These are phyloP conservation scores for Fusarium longipes DNA, from an alignment of 2,329 filamentous ascomycete species.

Conservation along the genomic window DNA sequence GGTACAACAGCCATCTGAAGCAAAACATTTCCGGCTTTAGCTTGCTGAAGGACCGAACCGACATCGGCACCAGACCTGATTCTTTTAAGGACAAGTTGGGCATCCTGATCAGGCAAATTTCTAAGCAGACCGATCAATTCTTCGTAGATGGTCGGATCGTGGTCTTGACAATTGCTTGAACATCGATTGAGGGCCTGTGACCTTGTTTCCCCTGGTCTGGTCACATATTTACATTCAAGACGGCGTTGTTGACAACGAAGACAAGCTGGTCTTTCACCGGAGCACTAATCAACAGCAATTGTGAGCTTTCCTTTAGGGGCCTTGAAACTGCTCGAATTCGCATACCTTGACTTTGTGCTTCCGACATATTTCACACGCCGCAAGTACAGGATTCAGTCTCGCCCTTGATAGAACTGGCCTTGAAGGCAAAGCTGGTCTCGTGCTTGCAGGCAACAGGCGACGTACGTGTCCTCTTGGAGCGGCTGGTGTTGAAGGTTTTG, in stretches of 20 bases:
- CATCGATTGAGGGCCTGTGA: constrained; percentile 24
- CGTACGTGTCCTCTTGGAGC: not conserved
- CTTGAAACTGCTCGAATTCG: not conserved
- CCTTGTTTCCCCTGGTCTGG: constrained; percentile 36
- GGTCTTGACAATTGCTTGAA: not conserved
- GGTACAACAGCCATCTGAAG: constrained; percentile 53
- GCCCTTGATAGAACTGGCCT: not conserved
- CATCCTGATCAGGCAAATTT: constrained; percentile 46
- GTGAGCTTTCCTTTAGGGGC: not conserved
- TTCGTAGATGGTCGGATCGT: constrained; percentile 2
- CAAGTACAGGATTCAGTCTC: constrained; percentile 17
- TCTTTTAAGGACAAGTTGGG: constrained; percentile 49
- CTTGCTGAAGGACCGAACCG: constrained; percentile 49
- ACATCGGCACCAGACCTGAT: constrained; percentile 52
- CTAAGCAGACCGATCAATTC: constrained; percentile 37
- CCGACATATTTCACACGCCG: constrained; percentile 38
- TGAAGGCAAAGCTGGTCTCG: not conserved
- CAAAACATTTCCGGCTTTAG: constrained; percentile 52
- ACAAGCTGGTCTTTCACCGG: constrained; percentile 43
- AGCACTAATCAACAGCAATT: constrained; percentile 35
- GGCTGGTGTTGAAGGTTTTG: not conserved
- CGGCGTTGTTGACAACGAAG: constrained; percentile 32
- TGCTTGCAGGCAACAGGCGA: not conserved
- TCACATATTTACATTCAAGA: constrained; percentile 33
- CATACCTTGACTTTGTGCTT: constrained; percentile 38